phyloP scores from a whole-genome alignment of 108 stramenopile species.

The Fistulifera solaris region DNA sequence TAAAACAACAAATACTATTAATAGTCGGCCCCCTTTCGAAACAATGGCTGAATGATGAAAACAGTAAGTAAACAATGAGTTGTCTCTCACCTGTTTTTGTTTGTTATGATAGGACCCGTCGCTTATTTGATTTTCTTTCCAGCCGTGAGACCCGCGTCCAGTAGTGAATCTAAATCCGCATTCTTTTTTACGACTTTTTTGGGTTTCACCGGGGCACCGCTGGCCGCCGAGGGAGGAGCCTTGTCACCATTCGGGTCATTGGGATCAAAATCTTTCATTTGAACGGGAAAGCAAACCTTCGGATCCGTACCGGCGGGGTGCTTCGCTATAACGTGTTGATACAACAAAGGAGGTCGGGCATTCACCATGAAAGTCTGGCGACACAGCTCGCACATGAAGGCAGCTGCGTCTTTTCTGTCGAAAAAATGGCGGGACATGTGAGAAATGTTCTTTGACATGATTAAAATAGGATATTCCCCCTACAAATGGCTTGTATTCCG shows the following conservation, averaged over 20 bases:
- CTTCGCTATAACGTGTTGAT: conserved; percentile 68
- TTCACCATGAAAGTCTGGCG: conserved; percentile 88
- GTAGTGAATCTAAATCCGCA: conserved; percentile 31
- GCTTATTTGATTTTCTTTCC: conserved; percentile 13
- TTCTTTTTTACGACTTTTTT: conserved; percentile 28
- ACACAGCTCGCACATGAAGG: conserved; percentile 76
- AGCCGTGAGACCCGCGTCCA: conserved; percentile 51
- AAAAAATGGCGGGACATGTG: not conserved
- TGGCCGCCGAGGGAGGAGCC: conserved; percentile 11
- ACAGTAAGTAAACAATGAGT: too few relatives aligned
- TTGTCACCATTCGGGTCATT: conserved; percentile 52
- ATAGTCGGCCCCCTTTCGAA: too few relatives aligned
- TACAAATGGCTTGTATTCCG: not conserved
- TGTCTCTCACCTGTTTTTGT: too few relatives aligned
- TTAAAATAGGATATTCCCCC: too few relatives aligned
- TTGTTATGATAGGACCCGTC: too few relatives aligned
- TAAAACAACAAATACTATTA: too few relatives aligned
- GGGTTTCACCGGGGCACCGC: conserved; percentile 28
- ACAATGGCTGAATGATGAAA: too few relatives aligned
- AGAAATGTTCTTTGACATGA: too few relatives aligned
- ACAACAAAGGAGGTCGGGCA: conserved; percentile 49
- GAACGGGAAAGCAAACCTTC: conserved; percentile 45
- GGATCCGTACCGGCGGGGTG: conserved; percentile 51
- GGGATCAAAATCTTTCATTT: conserved; percentile 69
- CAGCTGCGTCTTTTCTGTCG: conserved; percentile 44